phyloP scores from a whole-genome alignment of 2,329 filamentous ascomycete genomes.

The Blumeriella jaapii region DNA sequence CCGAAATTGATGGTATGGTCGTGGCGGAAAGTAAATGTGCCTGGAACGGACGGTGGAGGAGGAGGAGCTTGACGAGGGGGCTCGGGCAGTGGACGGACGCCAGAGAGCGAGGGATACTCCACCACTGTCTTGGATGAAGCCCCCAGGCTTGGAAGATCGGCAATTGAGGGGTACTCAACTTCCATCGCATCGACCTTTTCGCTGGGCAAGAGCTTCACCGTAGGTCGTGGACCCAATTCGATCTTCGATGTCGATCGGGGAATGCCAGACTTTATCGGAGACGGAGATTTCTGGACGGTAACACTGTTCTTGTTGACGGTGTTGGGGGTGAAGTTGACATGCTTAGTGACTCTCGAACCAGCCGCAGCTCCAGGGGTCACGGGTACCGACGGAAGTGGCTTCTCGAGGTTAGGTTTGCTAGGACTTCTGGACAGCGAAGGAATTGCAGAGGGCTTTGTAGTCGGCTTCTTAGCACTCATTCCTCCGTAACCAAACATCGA shows the following conservation, averaged over 20 bases:
- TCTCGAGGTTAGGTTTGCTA: conserved; percentile 42
- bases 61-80: conserved; percentile 11
- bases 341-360: conserved; percentile 53
- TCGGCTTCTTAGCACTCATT: conserved; percentile 17
- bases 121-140: conserved; percentile 13
- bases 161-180: conserved; percentile 43
- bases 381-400: conserved; percentile 39
- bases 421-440: conserved; percentile 26
- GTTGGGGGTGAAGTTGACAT: conserved; percentile 68
- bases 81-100: conserved; percentile 19
- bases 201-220: conserved; percentile 13
- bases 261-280: conserved; percentile 40
- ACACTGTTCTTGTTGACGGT: conserved; percentile 38
- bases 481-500: conserved; percentile 39
- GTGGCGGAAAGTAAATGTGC: conserved; percentile 54
- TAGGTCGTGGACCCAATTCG: conserved; percentile 29
- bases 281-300: conserved; percentile 39
- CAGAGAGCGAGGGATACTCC: conserved; percentile 25
- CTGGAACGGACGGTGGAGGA: conserved; percentile 33
- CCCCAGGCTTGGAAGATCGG: conserved; percentile 21
- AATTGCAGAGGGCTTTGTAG: conserved; percentile 14
- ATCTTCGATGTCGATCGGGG: conserved; percentile 32
- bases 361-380: conserved; percentile 41
- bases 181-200: conserved; percentile 26
- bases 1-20: conserved; percentile 53